Evolutionary conservation across 306 rosid species (phyloP), one percentile per base, ranked within the genome.

Genomic region (Lablab purpureus): DNA sequence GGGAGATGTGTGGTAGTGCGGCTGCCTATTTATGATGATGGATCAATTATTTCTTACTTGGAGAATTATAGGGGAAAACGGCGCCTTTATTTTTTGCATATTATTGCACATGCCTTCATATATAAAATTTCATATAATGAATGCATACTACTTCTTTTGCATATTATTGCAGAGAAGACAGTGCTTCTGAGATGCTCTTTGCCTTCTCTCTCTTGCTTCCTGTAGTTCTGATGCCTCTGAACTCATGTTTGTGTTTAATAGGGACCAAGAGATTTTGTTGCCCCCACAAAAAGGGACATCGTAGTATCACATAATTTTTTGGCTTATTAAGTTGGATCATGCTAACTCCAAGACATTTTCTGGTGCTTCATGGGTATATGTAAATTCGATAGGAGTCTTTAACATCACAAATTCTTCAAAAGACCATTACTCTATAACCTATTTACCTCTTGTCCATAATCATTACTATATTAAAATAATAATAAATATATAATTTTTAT

Each of bases 1-100:
- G 2, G 51, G 80, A 76, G 69, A 77, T 67, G 10, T 54, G 46
- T 37, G 81, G 73, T 30, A 23, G 49, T 19, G 83, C 30, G 19
- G 68, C 64, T 45, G 60, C 28, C 54, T 32, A 17, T 23, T 21
- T n/a, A 66, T 30, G 75, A 66, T 30, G 75, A 32, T 32, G 56
- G 27, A 47, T 43, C 75, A 43, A 64, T 32, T 62, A 28, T 72
- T 72, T 72, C 1, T 22, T 73, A 55, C 37, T 14, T 69, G 15
- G 56, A 51, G 63, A 51, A 30, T n/a, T 79, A 21, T 62, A 27
- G 28, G 78, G 27, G 64, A 67, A 66, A 69, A 52, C 10, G 54
- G 34, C 10, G 41, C 40, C 70, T 60, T 43, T 40, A 47, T 62
- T 62, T 78, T 56, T 79, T 74, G 63, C 25, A 54, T 17, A 2